Percentiles rank a stretch among this genome's conserved stretches.
phyloP scores from a whole-genome alignment of 1,139 yeast genomes.

The Scheffersomyces quercinus region DNA sequence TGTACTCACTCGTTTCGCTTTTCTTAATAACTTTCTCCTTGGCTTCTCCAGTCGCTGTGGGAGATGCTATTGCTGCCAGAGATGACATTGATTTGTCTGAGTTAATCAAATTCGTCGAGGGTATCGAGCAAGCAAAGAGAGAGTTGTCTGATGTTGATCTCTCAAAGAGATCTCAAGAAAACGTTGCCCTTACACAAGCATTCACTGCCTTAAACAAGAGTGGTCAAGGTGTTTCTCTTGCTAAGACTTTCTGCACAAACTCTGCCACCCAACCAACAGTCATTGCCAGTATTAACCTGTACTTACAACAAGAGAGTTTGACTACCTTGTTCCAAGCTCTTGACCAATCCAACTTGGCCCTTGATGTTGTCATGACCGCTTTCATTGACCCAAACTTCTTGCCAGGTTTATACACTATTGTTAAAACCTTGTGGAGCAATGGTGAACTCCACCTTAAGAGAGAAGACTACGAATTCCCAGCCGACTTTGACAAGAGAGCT shows the following conservation, averaged over 20 bases:
- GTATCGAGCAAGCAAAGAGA: not conserved
- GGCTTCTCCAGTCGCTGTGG: constrained; percentile 1
- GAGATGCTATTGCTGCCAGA: not conserved
- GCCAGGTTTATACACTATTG: constrained; percentile 21
- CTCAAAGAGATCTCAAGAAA: constrained; percentile 11
- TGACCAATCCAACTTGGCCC: constrained; percentile 28
- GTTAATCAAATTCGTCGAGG: not conserved
- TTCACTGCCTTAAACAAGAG: constrained; percentile 27
- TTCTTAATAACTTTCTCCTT: constrained; percentile 1
- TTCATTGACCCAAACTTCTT: constrained; percentile 22
- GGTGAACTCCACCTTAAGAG: constrained; percentile 13
- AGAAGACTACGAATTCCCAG: constrained; percentile 1
- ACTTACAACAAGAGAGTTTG: constrained; percentile 23
- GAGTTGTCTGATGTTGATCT: not conserved
- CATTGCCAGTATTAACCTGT: constrained; percentile 22
- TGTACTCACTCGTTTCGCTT: not conserved
- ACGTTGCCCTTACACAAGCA: constrained; percentile 24
- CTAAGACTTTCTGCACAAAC: constrained; percentile 23
- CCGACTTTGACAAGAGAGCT: constrained; percentile 4
- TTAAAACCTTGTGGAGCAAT: constrained; percentile 15
- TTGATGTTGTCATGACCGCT: constrained; percentile 27
- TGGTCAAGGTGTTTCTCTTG: constrained; percentile 25
- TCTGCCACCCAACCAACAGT: constrained; percentile 23
- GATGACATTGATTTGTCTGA: not conserved
- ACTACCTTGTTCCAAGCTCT: constrained; percentile 21